Percentiles rank a stretch among this genome's conserved stretches.
Evolutionary conservation across 495 filamentous ascomycete genomes (phyloP).

Genomic region (Penicillium soppii): DNA sequence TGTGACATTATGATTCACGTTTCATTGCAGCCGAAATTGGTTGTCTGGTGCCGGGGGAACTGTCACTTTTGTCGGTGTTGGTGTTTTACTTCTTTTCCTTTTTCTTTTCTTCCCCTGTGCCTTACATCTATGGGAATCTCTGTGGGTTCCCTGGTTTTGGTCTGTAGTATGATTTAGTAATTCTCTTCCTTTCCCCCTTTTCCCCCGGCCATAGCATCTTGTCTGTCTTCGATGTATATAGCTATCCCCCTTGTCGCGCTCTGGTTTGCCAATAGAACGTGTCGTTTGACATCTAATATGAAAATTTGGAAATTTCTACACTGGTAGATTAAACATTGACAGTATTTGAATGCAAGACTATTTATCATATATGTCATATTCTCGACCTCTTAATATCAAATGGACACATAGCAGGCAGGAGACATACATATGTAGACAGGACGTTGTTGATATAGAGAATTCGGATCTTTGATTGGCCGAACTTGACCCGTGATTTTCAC

Average conservation of each 20-base stretch:
- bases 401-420: no score
- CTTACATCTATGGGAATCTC: slow-evolving; percentile 5
- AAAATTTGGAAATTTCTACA: no score
- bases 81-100: slow-evolving; percentile 25
- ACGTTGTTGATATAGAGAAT: neutral
- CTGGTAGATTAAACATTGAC: no score
- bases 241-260: slow-evolving; percentile 21
- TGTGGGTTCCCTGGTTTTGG: slow-evolving; percentile 5
- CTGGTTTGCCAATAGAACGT: slow-evolving; percentile 23
- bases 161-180: slow-evolving; percentile 24
- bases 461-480: slow-evolving; percentile 29
- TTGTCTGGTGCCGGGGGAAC: slow-evolving; percentile 9
- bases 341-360: no score
- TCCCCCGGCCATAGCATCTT: slow-evolving; percentile 25
- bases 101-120: slow-evolving; percentile 8
- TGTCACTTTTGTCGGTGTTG: slow-evolving; percentile 25
- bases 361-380: no score
- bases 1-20: slow-evolving; percentile 37
- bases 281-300: slow-evolving; percentile 7
- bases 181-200: slow-evolving; percentile 9
- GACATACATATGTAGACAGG: no score
- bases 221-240: slow-evolving; percentile 24
- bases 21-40: slow-evolving; percentile 29
- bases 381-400: no score
- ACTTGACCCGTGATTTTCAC: slow-evolving; percentile 3